Conservation (phyloP, 2,329 filamentous ascomycete genomes). For the Aspergillus intermedius region DNA sequence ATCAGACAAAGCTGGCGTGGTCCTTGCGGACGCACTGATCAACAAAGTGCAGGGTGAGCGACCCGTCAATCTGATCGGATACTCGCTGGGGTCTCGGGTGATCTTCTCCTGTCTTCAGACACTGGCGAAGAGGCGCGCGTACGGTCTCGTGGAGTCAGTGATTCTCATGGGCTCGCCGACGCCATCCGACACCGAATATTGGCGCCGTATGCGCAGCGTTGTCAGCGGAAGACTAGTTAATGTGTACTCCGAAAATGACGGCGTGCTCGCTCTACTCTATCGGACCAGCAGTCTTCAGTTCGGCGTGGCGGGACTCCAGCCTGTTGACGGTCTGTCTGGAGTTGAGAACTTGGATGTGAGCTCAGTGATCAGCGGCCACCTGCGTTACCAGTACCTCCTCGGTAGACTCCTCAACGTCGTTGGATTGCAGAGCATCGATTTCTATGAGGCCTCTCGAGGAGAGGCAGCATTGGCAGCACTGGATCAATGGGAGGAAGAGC, state of each 20-base stretch:
- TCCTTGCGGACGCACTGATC: conserved; percentile 75
- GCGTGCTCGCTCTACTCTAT: conserved; percentile 81
- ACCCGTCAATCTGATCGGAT: conserved; percentile 72
- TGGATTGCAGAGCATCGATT: conserved; percentile 61
- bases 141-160: conserved; percentile 76
- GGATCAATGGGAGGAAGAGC: conserved; percentile 33
- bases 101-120: conserved; percentile 75
- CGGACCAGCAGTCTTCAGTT: conserved; percentile 74
- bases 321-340: conserved; percentile 49
- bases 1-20: conserved; percentile 71
- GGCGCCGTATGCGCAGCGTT: conserved; percentile 69
- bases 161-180: conserved; percentile 76
- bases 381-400: conserved; percentile 62
- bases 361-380: conserved; percentile 60
- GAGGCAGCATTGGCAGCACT: conserved; percentile 34
- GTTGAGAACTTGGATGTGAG: conserved; percentile 63
- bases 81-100: conserved; percentile 72
- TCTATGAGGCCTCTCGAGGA: conserved; percentile 38
- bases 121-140: conserved; percentile 70
- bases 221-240: conserved; percentile 80
- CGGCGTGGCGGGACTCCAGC: conserved; percentile 76
- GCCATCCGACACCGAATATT: conserved; percentile 64
- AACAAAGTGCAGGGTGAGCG: conserved; percentile 77
- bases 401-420: conserved; percentile 61
- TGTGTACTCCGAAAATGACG: conserved; percentile 80